Base-by-base conservation (phyloP, 768 basidiomycete genomes). In the Hortiboletus flavorubellus region DNA sequence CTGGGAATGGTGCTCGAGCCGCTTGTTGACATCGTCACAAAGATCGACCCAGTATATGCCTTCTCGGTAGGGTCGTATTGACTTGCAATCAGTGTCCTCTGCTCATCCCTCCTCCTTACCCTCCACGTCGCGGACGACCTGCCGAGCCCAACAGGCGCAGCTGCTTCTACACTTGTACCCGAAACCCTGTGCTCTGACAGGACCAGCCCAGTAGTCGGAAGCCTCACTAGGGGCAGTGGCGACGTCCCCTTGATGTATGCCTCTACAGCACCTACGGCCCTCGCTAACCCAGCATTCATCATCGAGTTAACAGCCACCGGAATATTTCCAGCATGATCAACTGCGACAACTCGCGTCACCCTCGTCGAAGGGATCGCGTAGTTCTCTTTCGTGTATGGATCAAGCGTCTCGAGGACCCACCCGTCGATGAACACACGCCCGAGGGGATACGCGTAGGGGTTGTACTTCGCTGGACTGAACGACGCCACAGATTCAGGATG, bases 401-500 rank as follows among this genome's bases (percentile, higher is more conserved):
- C 96, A 45, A 98, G 80, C 4, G 96, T 98, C 75, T 99, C 94
- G 63, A 97, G 72, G 33, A 96, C 85, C 97, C 97, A 99, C 2
- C 90, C 96, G 64, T 98, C 94, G 7, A 99, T 74, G 60, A 90
- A 86, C 34, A 93, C 76, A 14, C 89, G 83, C 2, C 93, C 96
- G 15, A 91, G 76, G 0, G 92, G 91, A 9, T 92, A 78, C 1
- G 54, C 64, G 49, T 83, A 81, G 0, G 91, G 77, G 69, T 98
- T 98, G 69, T 90, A 88, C 67, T 91, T 93, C 8, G 72, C 66
- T 2, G 79, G 42, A 21, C 80, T 77, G 65, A 90, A 91, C 1
- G 73, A 65, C 14, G 77, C 67, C 6, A 72, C 77, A 30, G 83
- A 83, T 23, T 87, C 84, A 0, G 89, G 82, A 45, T 82, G 83